phyloP scores from a whole-genome alignment of 129 eudicot genomes.

The Solidago caesia region DNA sequence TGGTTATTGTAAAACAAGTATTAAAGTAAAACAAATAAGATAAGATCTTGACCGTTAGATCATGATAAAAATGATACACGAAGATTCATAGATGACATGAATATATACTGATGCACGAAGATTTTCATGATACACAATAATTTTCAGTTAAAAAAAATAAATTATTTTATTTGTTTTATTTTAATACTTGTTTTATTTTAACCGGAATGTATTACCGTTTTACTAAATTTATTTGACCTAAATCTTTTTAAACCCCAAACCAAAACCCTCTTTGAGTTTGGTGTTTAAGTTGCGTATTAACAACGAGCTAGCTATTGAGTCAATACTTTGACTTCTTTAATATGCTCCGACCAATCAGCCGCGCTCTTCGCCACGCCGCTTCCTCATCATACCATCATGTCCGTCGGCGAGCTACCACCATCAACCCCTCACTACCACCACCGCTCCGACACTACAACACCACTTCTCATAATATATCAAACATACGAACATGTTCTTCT shows the following conservation, averaged over 20 bases:
- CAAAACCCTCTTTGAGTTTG: not conserved
- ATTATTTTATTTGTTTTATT: no score
- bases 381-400: conserved; percentile 23
- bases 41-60: no score
- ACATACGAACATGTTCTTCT: conserved; percentile 10
- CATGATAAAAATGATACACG: no score
- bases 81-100: no score
- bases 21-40: no score
- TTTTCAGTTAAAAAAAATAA: no score
- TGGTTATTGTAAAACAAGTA: no score
- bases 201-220: no score
- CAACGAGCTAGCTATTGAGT: no score
- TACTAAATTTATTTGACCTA: conserved; percentile 3
- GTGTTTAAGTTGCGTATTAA: not conserved
- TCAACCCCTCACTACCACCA: conserved; percentile 11
- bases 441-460: conserved; percentile 4
- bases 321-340: not conserved
- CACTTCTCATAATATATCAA: conserved; percentile 6
- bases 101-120: no score
- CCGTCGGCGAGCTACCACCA: conserved; percentile 21
- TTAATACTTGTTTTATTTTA: no score
- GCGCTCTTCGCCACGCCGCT: conserved; percentile 32
- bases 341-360: conserved; percentile 43
- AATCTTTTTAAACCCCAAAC: not conserved
- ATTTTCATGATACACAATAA: no score